phyloP scores from a whole-genome alignment of 23 red algal species.

The Gracilaria domingensis region DNA sequence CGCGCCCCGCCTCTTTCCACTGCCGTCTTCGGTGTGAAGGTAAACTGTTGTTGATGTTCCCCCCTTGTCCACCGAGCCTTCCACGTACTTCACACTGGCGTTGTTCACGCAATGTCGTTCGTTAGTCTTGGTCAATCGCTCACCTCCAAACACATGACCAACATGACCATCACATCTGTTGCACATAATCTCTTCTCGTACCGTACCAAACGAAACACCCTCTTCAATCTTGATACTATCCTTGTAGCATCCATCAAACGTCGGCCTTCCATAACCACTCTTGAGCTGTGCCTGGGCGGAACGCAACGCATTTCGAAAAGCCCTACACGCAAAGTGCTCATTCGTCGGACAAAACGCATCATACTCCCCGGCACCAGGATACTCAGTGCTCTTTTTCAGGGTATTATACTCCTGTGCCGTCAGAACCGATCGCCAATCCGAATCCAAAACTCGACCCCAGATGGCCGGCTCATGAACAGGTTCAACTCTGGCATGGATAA shows the following conservation, averaged over 20 bases:
- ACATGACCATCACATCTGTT: constrained; percentile 72
- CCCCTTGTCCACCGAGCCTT: constrained; percentile 19
- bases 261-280: constrained; percentile 94
- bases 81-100: constrained; percentile 59
- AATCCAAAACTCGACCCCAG: constrained; percentile 81
- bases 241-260: constrained; percentile 85
- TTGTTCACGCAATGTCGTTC: constrained; percentile 97
- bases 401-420: constrained; percentile 80
- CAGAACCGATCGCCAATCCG: constrained; percentile 76
- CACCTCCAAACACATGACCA: constrained; percentile 90
- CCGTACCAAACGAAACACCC: constrained; percentile 75
- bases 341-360: constrained; percentile 80
- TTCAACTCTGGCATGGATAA: constrained; percentile 89
- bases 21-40: no score
- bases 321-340: constrained; percentile 87
- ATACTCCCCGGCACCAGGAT: constrained; percentile 82
- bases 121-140: constrained; percentile 80
- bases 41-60: no score
- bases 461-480: constrained; percentile 90
- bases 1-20: no score
- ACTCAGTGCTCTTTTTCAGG: constrained; percentile 88
- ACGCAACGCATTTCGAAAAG: constrained; percentile 84
- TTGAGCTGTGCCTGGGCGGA: constrained; percentile 90
- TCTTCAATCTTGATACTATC: constrained; percentile 52
- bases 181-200: constrained; percentile 88